Percentiles rank a stretch among this genome's conserved stretches.
These are phyloP conservation scores for Thelonectria rubi DNA, from an alignment of 2,329 filamentous ascomycete species.

Conservation along the genomic window DNA sequence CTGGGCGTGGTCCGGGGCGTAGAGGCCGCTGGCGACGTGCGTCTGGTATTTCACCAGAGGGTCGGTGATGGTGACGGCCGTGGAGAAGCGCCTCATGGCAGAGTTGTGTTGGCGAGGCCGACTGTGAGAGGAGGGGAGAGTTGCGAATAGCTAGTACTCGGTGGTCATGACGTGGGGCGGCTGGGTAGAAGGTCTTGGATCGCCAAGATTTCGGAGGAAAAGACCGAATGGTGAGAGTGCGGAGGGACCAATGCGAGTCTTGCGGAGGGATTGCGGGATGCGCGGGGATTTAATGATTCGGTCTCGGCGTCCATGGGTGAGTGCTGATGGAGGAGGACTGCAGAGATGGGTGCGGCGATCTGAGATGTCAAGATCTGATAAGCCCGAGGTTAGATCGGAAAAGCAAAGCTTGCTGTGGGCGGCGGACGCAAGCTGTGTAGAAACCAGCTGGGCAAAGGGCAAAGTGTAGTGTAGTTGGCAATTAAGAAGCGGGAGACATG, in stretches of 20 bases:
- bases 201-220: background rate
- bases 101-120: background rate
- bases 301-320: background rate
- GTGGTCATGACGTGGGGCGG: slow-evolving; percentile 15
- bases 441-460: background rate
- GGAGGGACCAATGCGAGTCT: background rate
- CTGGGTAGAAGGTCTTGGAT: background rate
- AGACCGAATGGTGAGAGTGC: background rate
- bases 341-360: background rate
- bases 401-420: background rate
- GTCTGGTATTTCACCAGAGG: slow-evolving; percentile 80
- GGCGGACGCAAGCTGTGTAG: no score
- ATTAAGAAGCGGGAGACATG: no score
- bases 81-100: slow-evolving; percentile 51
- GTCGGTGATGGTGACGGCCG: slow-evolving; percentile 71
- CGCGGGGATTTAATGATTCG: no score
- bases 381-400: background rate
- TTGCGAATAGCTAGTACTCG: slow-evolving; percentile 11
- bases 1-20: slow-evolving; percentile 75
- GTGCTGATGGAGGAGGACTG: background rate
- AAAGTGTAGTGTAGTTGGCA: no score
- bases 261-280: background rate
- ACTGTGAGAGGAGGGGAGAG: slow-evolving; percentile 3
- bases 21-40: slow-evolving; percentile 71
- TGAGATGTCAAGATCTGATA: background rate